Evolutionary conservation across 2,329 filamentous ascomycete species (phyloP).

Genomic region (Neoascochyta sp.): DNA sequence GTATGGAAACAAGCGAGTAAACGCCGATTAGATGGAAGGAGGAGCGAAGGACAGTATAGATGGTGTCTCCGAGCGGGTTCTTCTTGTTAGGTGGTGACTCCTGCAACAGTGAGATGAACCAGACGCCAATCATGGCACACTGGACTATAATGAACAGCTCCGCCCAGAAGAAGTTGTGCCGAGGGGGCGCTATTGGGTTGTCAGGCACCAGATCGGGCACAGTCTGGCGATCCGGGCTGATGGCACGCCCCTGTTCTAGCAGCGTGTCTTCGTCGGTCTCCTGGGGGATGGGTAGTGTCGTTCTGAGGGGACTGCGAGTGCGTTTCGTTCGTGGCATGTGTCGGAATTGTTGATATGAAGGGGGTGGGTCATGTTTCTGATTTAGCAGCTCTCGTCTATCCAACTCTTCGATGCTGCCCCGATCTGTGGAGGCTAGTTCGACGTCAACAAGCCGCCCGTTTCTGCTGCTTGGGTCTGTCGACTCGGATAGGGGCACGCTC

Average conservation of each 20-base stretch:
- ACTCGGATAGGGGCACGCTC: slow-evolving; percentile 42
- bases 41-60: slow-evolving; percentile 81
- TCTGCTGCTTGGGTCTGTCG: slow-evolving; percentile 48
- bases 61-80: slow-evolving; percentile 80
- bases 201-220: slow-evolving; percentile 56
- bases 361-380: slow-evolving; percentile 49
- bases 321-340: slow-evolving; percentile 42
- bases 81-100: slow-evolving; percentile 68
- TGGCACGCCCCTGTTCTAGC: slow-evolving; percentile 42
- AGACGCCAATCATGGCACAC: slow-evolving; percentile 80
- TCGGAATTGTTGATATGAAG: slow-evolving; percentile 57
- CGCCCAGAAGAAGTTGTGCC: slow-evolving; percentile 87
- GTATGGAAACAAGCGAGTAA: slow-evolving; percentile 84
- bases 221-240: slow-evolving; percentile 52
- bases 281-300: slow-evolving; percentile 42
- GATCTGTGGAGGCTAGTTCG: slow-evolving; percentile 66
- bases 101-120: slow-evolving; percentile 84
- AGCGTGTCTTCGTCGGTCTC: slow-evolving; percentile 52
- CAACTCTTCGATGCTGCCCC: slow-evolving; percentile 44
- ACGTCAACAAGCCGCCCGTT: slow-evolving; percentile 77
- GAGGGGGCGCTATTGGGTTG: slow-evolving; percentile 39
- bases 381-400: slow-evolving; percentile 32
- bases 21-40: slow-evolving; percentile 87
- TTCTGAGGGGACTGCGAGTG: slow-evolving; percentile 42
- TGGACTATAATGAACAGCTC: slow-evolving; percentile 83